Percentiles rank a stretch among this genome's conserved stretches.
Conservation (phyloP, 805 yeast genomes). For the Scheffersomyces lignosus region DNA sequence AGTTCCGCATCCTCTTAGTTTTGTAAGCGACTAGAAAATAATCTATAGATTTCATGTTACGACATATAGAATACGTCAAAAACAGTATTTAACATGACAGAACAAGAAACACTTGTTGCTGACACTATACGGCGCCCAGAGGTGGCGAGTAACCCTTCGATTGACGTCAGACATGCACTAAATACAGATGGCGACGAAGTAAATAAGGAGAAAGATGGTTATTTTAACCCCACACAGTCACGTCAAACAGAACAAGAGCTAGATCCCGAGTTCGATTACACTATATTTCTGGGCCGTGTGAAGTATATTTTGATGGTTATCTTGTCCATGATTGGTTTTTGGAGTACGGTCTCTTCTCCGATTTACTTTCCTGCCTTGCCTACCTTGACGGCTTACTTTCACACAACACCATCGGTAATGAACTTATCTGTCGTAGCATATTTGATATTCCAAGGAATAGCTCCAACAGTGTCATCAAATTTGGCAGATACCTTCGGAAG, state of each 20-base stretch:
- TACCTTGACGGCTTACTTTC: constrained; percentile 53
- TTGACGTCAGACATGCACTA: no score
- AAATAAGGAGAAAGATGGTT: background rate
- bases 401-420: constrained; percentile 54
- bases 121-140: no score
- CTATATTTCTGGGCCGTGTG: constrained; percentile 46
- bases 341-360: constrained; percentile 74
- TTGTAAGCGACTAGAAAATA: no score
- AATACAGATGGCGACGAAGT: no score
- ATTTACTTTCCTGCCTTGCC: constrained; percentile 81
- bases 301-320: constrained; percentile 36
- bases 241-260: background rate
- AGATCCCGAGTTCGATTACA: constrained; percentile 21
- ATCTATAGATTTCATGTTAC: no score
- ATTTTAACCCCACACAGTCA: constrained; percentile 1
- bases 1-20: no score
- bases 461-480: constrained; percentile 69
- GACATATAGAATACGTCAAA: no score
- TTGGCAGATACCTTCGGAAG: constrained; percentile 73
- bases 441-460: constrained; percentile 70
- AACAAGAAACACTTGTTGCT: no score
- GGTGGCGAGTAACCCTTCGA: no score
- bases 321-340: constrained; percentile 53
- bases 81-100: no score
- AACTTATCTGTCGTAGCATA: constrained; percentile 81